A percentile compares a stretch with the other conserved stretches of the same genome.
phyloP scores from a whole-genome alignment of 495 filamentous ascomycete species.

The Trichoderma asperelloides region DNA sequence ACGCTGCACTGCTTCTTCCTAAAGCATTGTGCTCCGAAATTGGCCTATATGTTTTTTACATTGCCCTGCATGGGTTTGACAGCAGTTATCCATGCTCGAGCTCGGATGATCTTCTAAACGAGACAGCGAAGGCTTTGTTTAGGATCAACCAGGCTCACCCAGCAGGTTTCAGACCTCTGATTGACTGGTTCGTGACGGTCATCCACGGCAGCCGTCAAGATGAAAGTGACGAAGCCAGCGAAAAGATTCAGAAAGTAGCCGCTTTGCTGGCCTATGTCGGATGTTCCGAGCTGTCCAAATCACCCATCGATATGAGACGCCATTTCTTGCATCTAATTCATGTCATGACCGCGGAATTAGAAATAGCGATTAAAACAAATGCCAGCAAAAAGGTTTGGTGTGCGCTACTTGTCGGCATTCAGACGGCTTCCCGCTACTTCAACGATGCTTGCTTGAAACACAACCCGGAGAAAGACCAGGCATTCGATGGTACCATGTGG shows the following conservation, averaged over 20 bases:
- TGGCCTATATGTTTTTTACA: neutral
- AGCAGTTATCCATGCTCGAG: neutral
- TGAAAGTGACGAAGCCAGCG: neutral
- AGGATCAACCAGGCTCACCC: neutral
- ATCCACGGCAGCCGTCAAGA: neutral
- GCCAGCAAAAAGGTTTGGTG: slow-evolving; percentile 2
- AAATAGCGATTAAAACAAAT: neutral
- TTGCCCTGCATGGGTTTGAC: neutral
- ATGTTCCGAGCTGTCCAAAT: slow-evolving; percentile 8
- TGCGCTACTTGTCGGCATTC: neutral
- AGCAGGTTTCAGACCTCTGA: neutral
- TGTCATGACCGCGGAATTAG: neutral
- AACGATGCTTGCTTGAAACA: slow-evolving; percentile 9
- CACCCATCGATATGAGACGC: neutral
- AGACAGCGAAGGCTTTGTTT: slow-evolving; percentile 2
- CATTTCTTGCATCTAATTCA: neutral
- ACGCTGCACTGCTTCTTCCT: neutral
- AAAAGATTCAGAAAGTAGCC: neutral
- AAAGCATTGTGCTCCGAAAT: neutral
- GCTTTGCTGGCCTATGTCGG: slow-evolving; percentile 3
- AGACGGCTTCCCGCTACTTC: neutral
- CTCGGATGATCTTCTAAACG: slow-evolving; percentile 6
- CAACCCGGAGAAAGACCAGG: neutral
- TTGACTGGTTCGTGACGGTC: neutral
- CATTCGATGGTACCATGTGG: neutral